These are phyloP conservation scores for Glarea lozoyensis DNA, from an alignment of 495 filamentous ascomycete species.

Conservation along the genomic window DNA sequence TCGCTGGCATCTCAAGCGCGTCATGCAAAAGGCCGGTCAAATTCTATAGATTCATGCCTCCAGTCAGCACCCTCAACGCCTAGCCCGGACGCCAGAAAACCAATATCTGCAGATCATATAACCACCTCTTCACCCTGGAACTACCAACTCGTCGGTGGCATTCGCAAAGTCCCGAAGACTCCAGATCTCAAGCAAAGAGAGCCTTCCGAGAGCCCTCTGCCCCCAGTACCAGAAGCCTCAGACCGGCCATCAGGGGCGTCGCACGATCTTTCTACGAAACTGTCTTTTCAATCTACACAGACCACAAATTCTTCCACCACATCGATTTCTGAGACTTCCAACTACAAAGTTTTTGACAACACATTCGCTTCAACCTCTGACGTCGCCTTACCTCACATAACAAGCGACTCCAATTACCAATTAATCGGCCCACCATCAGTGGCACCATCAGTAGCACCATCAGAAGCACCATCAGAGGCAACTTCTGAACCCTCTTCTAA, in stretches of 20 bases:
- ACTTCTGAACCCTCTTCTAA: not conserved
- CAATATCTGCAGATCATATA: slow-evolving; percentile 32
- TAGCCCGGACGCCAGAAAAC: slow-evolving; percentile 9
- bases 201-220: slow-evolving; percentile 20
- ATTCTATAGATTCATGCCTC: slow-evolving; percentile 34
- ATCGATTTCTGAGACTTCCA: slow-evolving; percentile 39
- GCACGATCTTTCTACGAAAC: slow-evolving; percentile 29
- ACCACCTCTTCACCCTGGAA: slow-evolving; percentile 39
- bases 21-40: slow-evolving; percentile 32
- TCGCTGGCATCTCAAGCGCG: slow-evolving; percentile 34
- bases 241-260: slow-evolving; percentile 14
- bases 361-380: slow-evolving; percentile 22
- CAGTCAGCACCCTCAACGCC: slow-evolving; percentile 25
- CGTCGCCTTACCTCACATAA: slow-evolving; percentile 19
- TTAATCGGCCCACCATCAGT: slow-evolving; percentile 5
- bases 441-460: slow-evolving; percentile 1
- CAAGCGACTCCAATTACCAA: slow-evolving; percentile 20
- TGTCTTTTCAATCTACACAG: slow-evolving; percentile 35
- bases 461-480: not conserved
- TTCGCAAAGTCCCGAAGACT: slow-evolving; percentile 43
- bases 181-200: slow-evolving; percentile 38
- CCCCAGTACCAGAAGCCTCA: slow-evolving; percentile 30
- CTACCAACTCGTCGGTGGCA: slow-evolving; percentile 44
- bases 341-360: slow-evolving; percentile 43
- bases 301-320: no score